Percentiles rank a stretch among this genome's conserved stretches.
phyloP scores from a whole-genome alignment of 2,329 filamentous ascomycete species.

The Hymenoscyphus repandus region DNA sequence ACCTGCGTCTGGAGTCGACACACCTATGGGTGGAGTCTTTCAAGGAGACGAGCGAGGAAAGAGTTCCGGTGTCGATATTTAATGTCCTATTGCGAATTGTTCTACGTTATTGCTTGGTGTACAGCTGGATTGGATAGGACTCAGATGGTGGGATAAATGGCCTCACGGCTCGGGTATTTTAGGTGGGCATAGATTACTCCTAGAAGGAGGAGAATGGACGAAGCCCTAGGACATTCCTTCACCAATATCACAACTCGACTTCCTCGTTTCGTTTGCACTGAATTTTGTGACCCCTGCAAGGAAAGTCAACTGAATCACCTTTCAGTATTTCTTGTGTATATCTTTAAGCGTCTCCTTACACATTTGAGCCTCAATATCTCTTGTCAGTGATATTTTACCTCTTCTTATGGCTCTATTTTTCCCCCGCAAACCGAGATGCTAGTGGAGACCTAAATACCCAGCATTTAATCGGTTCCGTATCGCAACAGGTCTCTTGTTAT shows the following conservation, averaged over 20 bases:
- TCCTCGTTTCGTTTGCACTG: neutral
- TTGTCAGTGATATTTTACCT: too few relatives aligned
- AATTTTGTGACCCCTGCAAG: too few relatives aligned
- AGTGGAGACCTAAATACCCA: too few relatives aligned
- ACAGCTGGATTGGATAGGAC: neutral
- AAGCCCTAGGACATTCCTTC: neutral
- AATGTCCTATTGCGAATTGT: constrained; percentile 2
- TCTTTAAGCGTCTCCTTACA: too few relatives aligned
- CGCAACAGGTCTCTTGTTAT: too few relatives aligned
- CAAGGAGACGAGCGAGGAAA: constrained; percentile 7
- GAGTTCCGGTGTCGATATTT: constrained; percentile 19
- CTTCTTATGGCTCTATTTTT: too few relatives aligned
- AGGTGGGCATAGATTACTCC: neutral
- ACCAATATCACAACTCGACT: neutral
- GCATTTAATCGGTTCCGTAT: too few relatives aligned
- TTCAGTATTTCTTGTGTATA: too few relatives aligned
- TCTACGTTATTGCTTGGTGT: too few relatives aligned
- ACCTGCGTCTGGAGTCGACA: constrained; percentile 10
- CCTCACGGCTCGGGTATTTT: neutral
- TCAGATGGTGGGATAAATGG: neutral
- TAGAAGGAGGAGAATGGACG: neutral
- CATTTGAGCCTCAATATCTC: too few relatives aligned
- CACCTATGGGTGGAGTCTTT: constrained; percentile 10
- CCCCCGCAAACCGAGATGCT: too few relatives aligned
- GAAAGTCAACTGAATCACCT: too few relatives aligned